Base-by-base conservation (phyloP, 257 asterid genomes). In the Coffea eugenioides region DNA sequence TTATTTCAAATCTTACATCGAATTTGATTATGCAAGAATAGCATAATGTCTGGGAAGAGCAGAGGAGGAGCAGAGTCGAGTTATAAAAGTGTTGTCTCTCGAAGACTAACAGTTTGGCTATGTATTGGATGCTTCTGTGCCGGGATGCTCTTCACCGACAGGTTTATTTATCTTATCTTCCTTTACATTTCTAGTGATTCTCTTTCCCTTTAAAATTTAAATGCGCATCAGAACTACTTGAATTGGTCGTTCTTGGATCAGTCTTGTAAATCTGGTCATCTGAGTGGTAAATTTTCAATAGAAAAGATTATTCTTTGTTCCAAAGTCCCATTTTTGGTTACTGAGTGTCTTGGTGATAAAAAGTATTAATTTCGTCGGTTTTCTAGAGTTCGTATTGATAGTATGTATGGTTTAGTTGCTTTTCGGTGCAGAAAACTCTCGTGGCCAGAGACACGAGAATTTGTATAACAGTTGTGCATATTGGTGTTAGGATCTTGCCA, bases 71-170 rank as follows among this genome's bases (percentile, higher is more conserved):
- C 78, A 20, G 98, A 92, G 76, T 87, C 93, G 54, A 71, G 85
- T 80, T 77, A 84, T 41, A 95, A 81, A 82, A 85, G 82, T 76
- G 85, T 77, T 56, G 65, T 93, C 66, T 83, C 97, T 10, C 90
- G 94, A 77, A 93, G 87, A 83, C 82, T 91, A 69, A 83, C 95
- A 14, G 34, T 92, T 78, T 85, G 90, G 71, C 94, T 95, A 20
- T 95, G 99, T 82, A 71, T 95, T 73, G 91, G 95, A 79, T 95
- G 97, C 87, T 93, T 95, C 84, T 95, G 92, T 78, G 91, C 84
- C 75, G 99, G 98, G 83, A 95, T 93, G 99, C 93, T 95, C 86
- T 95, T 93, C 93, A 92, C 97, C 84, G 93, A 93, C 93, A 92
- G 99, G 99, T 95, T 86, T 75, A 45, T 73, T 77, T 31, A 41